These are phyloP conservation scores for Suillus bovinus DNA, from an alignment of 768 basidiomycete genomes.

Conservation along the genomic window DNA sequence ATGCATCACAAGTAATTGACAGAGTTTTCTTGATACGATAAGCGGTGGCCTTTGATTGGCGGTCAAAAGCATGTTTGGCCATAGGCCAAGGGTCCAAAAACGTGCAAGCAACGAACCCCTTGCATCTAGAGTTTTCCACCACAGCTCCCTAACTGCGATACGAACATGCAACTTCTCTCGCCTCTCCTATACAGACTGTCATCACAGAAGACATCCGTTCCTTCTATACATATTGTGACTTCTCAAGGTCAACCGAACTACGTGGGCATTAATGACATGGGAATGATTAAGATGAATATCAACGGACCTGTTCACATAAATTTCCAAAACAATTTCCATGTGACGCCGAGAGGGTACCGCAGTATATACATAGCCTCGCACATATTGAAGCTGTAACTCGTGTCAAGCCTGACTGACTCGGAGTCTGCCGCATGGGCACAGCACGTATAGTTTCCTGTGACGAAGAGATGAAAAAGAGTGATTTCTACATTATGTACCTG, in stretches of 20 bases:
- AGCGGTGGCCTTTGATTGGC: not conserved
- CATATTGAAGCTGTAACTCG: not conserved
- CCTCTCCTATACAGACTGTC: not conserved
- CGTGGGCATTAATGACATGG: not conserved
- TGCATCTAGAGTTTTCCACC: not conserved
- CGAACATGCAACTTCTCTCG: not conserved
- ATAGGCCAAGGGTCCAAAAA: not conserved
- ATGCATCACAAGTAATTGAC: not conserved
- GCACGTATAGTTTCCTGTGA: not conserved
- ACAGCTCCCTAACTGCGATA: not conserved
- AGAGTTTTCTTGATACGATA: not conserved
- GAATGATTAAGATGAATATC: not conserved
- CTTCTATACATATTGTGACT: not conserved
- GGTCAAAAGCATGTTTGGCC: not conserved
- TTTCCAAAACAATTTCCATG: not conserved
- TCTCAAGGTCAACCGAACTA: not conserved
- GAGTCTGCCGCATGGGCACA: not conserved
- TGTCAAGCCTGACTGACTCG: not conserved
- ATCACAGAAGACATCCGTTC: not conserved
- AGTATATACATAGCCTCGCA: not conserved
- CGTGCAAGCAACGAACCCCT: not conserved
- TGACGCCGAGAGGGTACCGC: not conserved
- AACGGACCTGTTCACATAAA: not conserved
- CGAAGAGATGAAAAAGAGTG: not conserved
- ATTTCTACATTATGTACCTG: not conserved